These are phyloP conservation scores for Xylariaceae sp. DNA, from an alignment of 2,329 filamentous ascomycete genomes.

Conservation along the genomic window DNA sequence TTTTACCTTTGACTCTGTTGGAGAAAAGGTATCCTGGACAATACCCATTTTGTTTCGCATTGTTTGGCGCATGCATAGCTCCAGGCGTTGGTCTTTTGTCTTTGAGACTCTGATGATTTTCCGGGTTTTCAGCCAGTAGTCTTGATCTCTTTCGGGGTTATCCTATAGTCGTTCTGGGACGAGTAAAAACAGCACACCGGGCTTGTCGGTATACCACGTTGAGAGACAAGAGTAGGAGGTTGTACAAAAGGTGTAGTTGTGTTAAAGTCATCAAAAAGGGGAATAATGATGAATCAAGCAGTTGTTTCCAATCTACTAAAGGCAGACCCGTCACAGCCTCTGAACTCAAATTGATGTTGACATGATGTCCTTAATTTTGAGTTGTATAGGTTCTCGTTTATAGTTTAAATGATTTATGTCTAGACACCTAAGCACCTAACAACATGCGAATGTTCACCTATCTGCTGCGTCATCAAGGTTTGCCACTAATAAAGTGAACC, in stretches of 20 bases:
- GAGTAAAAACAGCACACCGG: neutral
- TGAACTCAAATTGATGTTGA: no score
- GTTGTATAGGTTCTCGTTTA: no score
- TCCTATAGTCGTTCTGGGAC: neutral
- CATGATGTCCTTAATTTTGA: no score
- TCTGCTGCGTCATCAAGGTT: neutral
- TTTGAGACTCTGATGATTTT: neutral
- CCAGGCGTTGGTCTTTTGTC: constrained; percentile 24
- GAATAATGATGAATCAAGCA: neutral
- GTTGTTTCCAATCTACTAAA: neutral
- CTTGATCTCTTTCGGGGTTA: neutral
- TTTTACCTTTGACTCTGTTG: neutral
- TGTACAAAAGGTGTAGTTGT: constrained; percentile 10
- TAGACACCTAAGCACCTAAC: no score
- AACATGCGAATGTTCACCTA: neutral
- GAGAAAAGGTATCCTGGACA: neutral
- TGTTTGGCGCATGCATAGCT: constrained; percentile 31
- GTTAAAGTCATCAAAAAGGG: neutral
- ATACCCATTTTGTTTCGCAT: constrained; percentile 23
- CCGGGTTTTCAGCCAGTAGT: neutral
- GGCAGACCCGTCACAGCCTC: no score
- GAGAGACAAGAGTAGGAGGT: neutral
- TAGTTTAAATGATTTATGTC: no score
- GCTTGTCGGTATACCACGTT: neutral
- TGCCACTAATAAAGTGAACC: no score